Conservation (phyloP, 2,329 filamentous ascomycete genomes). For the Neoarthrinium moseri region DNA sequence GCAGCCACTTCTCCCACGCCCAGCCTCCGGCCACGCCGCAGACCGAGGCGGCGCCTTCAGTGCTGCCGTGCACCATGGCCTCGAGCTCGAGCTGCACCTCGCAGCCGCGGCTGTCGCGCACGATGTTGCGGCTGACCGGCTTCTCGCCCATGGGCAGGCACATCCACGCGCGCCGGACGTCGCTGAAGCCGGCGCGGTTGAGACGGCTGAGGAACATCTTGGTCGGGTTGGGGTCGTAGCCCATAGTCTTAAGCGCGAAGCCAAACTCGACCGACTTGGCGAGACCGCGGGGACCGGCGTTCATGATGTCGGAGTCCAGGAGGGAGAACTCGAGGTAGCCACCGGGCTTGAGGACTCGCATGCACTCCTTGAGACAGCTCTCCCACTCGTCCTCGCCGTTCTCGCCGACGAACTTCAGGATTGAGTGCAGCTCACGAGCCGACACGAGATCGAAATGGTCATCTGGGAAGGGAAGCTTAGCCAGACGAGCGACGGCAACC, state of each 20-base stretch:
- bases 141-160: constrained; percentile 77
- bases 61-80: constrained; percentile 65
- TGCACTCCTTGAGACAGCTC: constrained; percentile 78
- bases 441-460: constrained; percentile 90
- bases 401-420: constrained; percentile 72
- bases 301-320: constrained; percentile 87
- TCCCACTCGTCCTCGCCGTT: constrained; percentile 84
- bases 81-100: constrained; percentile 54
- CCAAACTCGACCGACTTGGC: constrained; percentile 90
- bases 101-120: constrained; percentile 31
- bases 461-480: constrained; percentile 79
- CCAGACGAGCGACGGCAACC: constrained; percentile 73
- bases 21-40: constrained; percentile 82
- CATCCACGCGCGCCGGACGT: constrained; percentile 83
- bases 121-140: constrained; percentile 27
- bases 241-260: constrained; percentile 82
- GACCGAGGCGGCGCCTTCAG: constrained; percentile 69
- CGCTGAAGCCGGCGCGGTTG: constrained; percentile 71
- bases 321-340: constrained; percentile 90
- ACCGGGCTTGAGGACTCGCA: constrained; percentile 88
- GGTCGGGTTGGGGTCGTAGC: constrained; percentile 84
- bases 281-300: constrained; percentile 74
- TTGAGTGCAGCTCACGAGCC: constrained; percentile 79
- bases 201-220: constrained; percentile 78
- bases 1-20: constrained; percentile 95